Percentiles rank a stretch among this genome's conserved stretches.
Evolutionary conservation across 768 basidiomycete species (phyloP).

Genomic region (Coprinopsis cinerea): DNA sequence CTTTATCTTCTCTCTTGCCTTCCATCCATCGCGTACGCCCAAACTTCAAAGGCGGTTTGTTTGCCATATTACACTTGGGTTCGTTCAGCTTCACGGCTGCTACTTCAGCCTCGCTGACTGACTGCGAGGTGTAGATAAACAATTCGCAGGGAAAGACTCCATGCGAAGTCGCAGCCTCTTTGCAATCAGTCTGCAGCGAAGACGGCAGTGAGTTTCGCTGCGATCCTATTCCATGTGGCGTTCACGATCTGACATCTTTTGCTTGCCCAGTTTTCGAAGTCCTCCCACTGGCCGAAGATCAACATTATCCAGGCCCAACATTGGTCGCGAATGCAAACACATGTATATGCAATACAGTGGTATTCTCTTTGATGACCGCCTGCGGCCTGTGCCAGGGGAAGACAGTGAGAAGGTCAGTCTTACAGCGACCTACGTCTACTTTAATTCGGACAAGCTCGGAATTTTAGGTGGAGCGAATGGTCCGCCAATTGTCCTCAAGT

Average conservation of each 20-base stretch:
- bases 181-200: slow-evolving; percentile 34
- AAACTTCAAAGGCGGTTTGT: slow-evolving; percentile 34
- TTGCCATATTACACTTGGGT: slow-evolving; percentile 39
- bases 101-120: not conserved
- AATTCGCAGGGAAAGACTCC: slow-evolving; percentile 45
- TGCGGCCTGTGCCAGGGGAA: slow-evolving; percentile 52
- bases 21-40: slow-evolving; percentile 15
- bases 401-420: slow-evolving; percentile 23
- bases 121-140: slow-evolving; percentile 23
- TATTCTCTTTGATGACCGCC: slow-evolving; percentile 50
- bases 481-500: slow-evolving; percentile 38
- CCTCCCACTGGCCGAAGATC: slow-evolving; percentile 21
- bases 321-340: slow-evolving; percentile 26
- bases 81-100: slow-evolving; percentile 2
- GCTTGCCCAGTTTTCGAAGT: slow-evolving; percentile 30
- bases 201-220: slow-evolving; percentile 31
- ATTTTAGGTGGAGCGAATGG: slow-evolving; percentile 47
- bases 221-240: too few relatives aligned
- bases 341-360: slow-evolving; percentile 53
- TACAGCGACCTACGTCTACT: not conserved
- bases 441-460: slow-evolving; percentile 5
- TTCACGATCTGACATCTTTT: too few relatives aligned
- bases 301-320: slow-evolving; percentile 35
- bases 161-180: slow-evolving; percentile 38
- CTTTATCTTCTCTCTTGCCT: not conserved